These are phyloP conservation scores for Brassica juncea DNA, from an alignment of 345 rosid species.

Conservation along the genomic window DNA sequence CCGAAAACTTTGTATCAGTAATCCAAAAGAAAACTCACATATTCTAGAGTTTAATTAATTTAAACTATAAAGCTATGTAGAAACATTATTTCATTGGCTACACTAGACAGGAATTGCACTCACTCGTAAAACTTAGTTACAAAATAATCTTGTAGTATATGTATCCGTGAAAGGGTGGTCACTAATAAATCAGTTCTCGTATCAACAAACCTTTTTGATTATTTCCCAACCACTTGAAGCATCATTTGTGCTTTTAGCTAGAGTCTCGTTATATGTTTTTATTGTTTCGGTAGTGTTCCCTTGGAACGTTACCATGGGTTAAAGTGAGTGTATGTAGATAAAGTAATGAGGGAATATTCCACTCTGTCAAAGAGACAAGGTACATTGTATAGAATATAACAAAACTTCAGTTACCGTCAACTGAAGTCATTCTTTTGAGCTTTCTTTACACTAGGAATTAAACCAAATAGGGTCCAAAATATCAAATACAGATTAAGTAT, in stretches of 20 bases:
- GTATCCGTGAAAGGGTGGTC: conserved; percentile 11
- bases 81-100: neutral
- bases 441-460: neutral
- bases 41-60: neutral
- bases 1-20: neutral
- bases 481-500: too few species aligned
- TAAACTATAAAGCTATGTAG: neutral
- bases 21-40: neutral
- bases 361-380: conserved; percentile 11
- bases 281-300: neutral
- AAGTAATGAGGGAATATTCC: conserved; percentile 14
- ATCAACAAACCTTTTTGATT: conserved; percentile 5
- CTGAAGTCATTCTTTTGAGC: conserved; percentile 16
- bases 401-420: conserved; percentile 15
- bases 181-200: neutral
- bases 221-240: conserved; percentile 1
- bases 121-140: neutral
- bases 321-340: conserved; percentile 12
- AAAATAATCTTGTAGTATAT: neutral
- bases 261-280: neutral
- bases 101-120: neutral
- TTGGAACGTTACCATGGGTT: conserved; percentile 7
- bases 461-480: too few species aligned
- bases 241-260: neutral
- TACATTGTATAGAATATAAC: neutral